Evolutionary conservation across 768 basidiomycete genomes (phyloP), one percentile per base, ranked within the genome.

Genomic region (Mycena rebaudengoi): DNA sequence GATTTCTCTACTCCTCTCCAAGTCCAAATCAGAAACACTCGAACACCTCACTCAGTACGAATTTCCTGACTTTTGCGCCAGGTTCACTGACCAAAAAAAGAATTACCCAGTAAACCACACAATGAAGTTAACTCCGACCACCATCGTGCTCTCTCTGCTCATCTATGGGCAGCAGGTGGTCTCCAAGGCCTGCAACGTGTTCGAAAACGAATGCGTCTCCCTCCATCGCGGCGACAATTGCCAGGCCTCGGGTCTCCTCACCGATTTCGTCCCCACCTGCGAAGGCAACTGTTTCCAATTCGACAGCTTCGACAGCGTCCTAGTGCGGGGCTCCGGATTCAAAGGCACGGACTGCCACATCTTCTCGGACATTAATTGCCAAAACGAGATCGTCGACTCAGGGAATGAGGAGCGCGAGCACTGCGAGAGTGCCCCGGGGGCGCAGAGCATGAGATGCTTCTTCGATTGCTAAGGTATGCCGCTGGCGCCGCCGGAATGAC

Each of bases 261-360:
- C n/a, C 23, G 11, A 53, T 25, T 53, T 28, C 39, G 51, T 53
- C 35, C 51, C 51, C 14, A 53, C 37, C 21, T 53, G 51, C 32
- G 33, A 25, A 7, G 52, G 52, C 21, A 54, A 54, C 49, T 50
- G 49, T 30, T 50, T 26, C 49, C 49, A 35, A 7, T 50, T 26
- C 29, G 32, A 30, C 49, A 32, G 29, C 29, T 50, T 50, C 49
- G 49, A 50, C 49, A 32, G 29, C 6, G 33, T 50, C n/a, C 29
- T 0, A 7, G 49, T 50, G 28, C 20, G n/a, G 29, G 49, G 49
- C 11, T 14, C 11, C 28, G 12, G 1, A 4, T 29, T 29, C 49
- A 12, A 30, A 14, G 49, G 49, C 49, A 50, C 49, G n/a, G 49
- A 50, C 49, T 50, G 49, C 49, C 49, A 50, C 28, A 35, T 50